Base-by-base conservation (phyloP, 78 protist genomes). In the Dictyostelium discoideum region DNA sequence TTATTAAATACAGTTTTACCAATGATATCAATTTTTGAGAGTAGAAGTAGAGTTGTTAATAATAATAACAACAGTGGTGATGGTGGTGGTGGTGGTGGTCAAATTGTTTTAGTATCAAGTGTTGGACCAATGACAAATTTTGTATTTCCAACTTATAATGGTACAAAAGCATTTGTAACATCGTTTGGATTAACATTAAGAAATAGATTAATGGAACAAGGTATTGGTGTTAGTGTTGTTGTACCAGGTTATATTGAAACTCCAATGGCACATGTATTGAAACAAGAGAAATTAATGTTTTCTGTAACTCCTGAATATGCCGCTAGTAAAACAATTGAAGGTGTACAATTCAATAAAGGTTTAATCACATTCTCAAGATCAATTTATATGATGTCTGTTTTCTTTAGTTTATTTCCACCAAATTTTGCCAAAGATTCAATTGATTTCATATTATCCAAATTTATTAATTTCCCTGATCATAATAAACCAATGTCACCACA, bases 1-100 rank as follows among this genome's bases (percentile, higher is more conserved):
- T 76, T 87, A 29, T 39, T 87, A 29, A 87, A 87, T 79, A 79
- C 93, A 16, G 67, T 87, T 7, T 67, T 79, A 67, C 93, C 93
- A 63, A 11, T 87, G 54, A 13, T 87, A 13, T 79, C 46, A 65
- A 9, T 14, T 1, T 65, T 79, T 44, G 26, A 85, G n/a, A 40
- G 46, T 6, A 24, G 86, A 37, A 77, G 42, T 3, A n/a, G 37
- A 65, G 37, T 22, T 22, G 11, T 3, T 7, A 44, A 7, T 44
- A 44, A 44, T 44, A 7, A 2, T 44, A 7, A 7, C 2, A 7
- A 10, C 0, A 10, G 57, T 9, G 57, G 57, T 46, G 57, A 46
- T 46, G 57, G 48, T 42, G 93, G 5, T 46, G 5, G 11, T 46
- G 11, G 18, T 22, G 46, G 78, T 42, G 93, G 93, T 42, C 93